These are phyloP conservation scores for Apiotrichum akiyoshidainum DNA, from an alignment of 1,284 basidiomycete species.

Conservation along the genomic window DNA sequence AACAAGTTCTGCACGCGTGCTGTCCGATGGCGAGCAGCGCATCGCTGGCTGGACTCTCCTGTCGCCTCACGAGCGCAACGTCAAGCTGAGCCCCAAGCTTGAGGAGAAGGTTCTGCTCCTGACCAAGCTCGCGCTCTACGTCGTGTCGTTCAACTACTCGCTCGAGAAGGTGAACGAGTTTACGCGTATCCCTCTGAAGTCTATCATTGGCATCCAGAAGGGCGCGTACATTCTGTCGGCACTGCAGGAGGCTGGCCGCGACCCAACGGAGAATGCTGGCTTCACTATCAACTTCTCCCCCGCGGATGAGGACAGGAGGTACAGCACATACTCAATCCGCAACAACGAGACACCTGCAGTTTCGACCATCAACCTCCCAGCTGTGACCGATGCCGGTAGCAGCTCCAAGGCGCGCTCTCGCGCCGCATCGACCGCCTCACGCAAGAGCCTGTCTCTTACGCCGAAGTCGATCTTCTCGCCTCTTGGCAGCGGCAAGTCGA, in stretches of 20 bases:
- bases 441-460: not conserved
- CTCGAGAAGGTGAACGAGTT: slow-evolving; percentile 86
- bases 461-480: slow-evolving; percentile 1
- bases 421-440: not conserved
- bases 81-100: slow-evolving; percentile 68
- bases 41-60: slow-evolving; percentile 89
- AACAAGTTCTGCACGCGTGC: slow-evolving; percentile 72
- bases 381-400: not conserved
- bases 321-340: slow-evolving; percentile 76
- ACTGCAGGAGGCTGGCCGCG: slow-evolving; percentile 81
- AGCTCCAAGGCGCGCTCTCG: slow-evolving; percentile 2
- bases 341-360: slow-evolving; percentile 52
- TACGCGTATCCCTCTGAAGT: slow-evolving; percentile 79
- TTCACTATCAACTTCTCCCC: slow-evolving; percentile 73
- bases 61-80: slow-evolving; percentile 72
- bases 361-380: not conserved
- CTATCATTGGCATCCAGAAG: slow-evolving; percentile 77
- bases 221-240: slow-evolving; percentile 76
- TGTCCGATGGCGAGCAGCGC: slow-evolving; percentile 74
- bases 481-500: not conserved
- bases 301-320: slow-evolving; percentile 63
- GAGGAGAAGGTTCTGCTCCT: slow-evolving; percentile 91
- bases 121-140: slow-evolving; percentile 63
- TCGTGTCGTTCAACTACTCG: slow-evolving; percentile 79
- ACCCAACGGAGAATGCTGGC: slow-evolving; percentile 79